Evolutionary conservation across 352 stramenopile species (phyloP).

Genomic region (Phytophthora pseudosyringae): DNA sequence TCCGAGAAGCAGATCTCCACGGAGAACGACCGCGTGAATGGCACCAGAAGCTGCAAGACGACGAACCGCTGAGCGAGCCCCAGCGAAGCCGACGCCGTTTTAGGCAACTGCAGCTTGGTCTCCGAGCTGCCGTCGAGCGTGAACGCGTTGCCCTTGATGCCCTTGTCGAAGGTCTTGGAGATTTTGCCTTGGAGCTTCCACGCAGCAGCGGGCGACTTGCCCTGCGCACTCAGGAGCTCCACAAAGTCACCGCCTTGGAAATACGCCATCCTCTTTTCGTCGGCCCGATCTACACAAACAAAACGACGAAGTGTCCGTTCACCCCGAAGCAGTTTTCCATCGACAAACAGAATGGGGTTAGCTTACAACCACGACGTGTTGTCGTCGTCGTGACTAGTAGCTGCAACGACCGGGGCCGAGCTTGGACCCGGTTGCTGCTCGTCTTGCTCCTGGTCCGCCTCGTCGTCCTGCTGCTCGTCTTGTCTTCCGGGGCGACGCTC

Average conservation of each 20-base stretch:
- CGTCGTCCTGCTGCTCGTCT: background rate
- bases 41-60: slow-evolving; percentile 69
- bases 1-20: slow-evolving; percentile 85
- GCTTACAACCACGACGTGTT: slow-evolving; percentile 34
- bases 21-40: slow-evolving; percentile 68
- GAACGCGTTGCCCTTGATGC: slow-evolving; percentile 80
- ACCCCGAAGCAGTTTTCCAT: slow-evolving; percentile 20
- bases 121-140: slow-evolving; percentile 76
- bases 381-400: slow-evolving; percentile 22
- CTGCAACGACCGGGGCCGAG: slow-evolving; percentile 3
- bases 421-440: slow-evolving; percentile 9
- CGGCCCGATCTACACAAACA: background rate
- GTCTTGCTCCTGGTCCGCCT: slow-evolving; percentile 10
- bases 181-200: slow-evolving; percentile 87
- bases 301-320: slow-evolving; percentile 32
- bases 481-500: slow-evolving; percentile 25
- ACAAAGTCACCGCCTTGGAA: slow-evolving; percentile 86
- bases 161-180: slow-evolving; percentile 81
- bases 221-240: slow-evolving; percentile 82
- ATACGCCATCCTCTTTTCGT: slow-evolving; percentile 40
- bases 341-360: slow-evolving; percentile 10
- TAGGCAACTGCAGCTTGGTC: slow-evolving; percentile 86
- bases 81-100: slow-evolving; percentile 44
- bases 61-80: slow-evolving; percentile 81
- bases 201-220: slow-evolving; percentile 64